Base-by-base conservation (phyloP, 441 rosid genomes). In the Erodium chrysanthum region DNA sequence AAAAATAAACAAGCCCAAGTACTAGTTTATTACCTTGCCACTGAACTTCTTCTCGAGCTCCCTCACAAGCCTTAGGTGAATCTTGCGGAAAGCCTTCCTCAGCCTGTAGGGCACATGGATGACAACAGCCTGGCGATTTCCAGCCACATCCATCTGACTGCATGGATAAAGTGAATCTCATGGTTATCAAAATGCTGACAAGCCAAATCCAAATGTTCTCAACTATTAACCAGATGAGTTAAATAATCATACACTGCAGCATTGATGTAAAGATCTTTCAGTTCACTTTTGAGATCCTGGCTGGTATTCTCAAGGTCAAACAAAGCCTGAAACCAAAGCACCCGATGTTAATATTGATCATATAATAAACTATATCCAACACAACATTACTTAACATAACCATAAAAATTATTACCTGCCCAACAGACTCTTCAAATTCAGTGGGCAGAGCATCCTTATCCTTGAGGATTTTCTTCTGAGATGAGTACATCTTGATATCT, bases 31-130 rank as follows among this genome's bases (percentile, higher is more conserved):
- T 72, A 89, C 96, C 91, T 86, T 89, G 20, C 96, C 96, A 79
- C 96, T 87, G 70, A 89, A 89, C 67, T 89, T 89, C 76, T 89
- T 89, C 84, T 87, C 97, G 67, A 91, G 77, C 86, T 91, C 96
- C 64, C 96, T 84, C 29, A 87, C 96, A 44, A 88, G 92, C 14
- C 97, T 89, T 0, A 83, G 82, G 71, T 90, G 97, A 71, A 90
- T 81, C 90, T 90, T 90, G 44, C 91, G 90, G 77, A 77, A 90
- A 42, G 90, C 82, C 72, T 91, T 91, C 82, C 93, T 88, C 86
- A 91, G 70, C 75, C 97, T 86, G 79, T 78, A 90, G 6, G 97
- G 97, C 62, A 90, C 92, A 70, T 85, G 81, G 21, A 90, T 78
- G 65, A 90, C 97, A 81, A 88, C 78, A 56, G 97, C 96, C 72